Evolutionary conservation across 2,329 filamentous ascomycete genomes (phyloP), one percentile per base, ranked within the genome.

Genomic region (Stagonosporopsis vannaccii): DNA sequence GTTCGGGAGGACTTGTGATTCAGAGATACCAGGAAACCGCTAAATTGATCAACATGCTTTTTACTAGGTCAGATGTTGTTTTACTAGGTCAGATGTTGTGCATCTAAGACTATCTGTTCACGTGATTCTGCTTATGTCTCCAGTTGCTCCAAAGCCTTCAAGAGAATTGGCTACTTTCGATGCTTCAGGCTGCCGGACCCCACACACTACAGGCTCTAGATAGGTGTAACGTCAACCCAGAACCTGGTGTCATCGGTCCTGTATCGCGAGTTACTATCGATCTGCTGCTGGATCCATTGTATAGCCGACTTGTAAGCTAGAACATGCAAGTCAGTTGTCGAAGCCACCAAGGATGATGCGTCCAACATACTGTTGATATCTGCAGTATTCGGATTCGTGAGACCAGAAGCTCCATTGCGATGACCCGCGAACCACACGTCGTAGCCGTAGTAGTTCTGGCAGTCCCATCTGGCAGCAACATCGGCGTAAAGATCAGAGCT

Each of bases 351-450:
- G 6, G 7, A 15, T 7, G 4, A 12, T n/a, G 12, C 30, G 17
- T 11, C 20, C 13, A 25, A 49, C 46, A 2, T 23, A 49, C 46
- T 32, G 11, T 39, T 44, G 9, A 44, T 51, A 25, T 51, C 40
- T n/a, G 17, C 48, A 11, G 40, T 44, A 8, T 33, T 39, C 2
- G 35, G 35, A n/a, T 36, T 47, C 7, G 20, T 28, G 1, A 47
- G 42, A n/a, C 22, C 43, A 23, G 35, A 35, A 41, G 20, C 42
- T 42, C 35, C 43, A 23, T 47, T 36, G 22, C 50, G 20, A 22
- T 46, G 41, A 20, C 28, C 47, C n/a, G 47, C 41, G n/a, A 51
- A 39, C 49, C 40, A 51, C 32, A 15, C 39, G 25, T 52, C 26
- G 26, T 41, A 46, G 42, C 28, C 42, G 17, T 46, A 41, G 22